phyloP scores from a whole-genome alignment of 495 filamentous ascomycete genomes.

The Amorphotheca resinae region DNA sequence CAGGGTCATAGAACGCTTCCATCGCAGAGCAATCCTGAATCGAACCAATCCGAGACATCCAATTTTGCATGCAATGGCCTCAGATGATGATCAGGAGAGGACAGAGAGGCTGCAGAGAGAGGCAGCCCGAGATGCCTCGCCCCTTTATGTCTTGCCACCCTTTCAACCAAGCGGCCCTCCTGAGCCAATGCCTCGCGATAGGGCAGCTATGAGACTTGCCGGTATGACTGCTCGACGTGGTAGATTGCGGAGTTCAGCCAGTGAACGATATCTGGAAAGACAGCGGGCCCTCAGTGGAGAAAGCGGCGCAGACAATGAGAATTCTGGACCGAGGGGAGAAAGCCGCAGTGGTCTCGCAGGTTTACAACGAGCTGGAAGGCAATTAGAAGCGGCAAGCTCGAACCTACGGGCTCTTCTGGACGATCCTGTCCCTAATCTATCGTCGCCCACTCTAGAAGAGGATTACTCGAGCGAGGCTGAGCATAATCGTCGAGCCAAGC shows the following conservation, averaged over 20 bases:
- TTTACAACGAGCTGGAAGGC: constrained; percentile 17
- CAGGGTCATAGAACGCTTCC: constrained; percentile 32
- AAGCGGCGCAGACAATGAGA: background rate
- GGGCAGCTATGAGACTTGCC: constrained; percentile 5
- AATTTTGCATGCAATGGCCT: constrained; percentile 4
- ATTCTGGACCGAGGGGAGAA: background rate
- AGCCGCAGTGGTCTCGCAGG: constrained; percentile 7
- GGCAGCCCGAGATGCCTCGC: constrained; percentile 3
- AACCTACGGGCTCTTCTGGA: constrained; percentile 36
- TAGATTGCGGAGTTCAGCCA: constrained; percentile 22
- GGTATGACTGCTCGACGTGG: constrained; percentile 8
- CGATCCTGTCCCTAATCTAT: constrained; percentile 27
- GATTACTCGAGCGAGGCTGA: constrained; percentile 27
- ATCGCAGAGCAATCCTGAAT: constrained; percentile 9
- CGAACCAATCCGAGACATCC: background rate
- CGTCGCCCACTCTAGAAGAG: constrained; percentile 28
- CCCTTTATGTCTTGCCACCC: constrained; percentile 13
- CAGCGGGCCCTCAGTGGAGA: constrained; percentile 16
- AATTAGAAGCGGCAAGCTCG: constrained; percentile 31
- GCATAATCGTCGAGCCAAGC: constrained; percentile 42
- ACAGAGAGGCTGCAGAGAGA: constrained; percentile 1
- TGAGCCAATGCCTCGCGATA: background rate
- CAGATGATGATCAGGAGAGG: constrained; percentile 9
- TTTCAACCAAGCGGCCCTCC: constrained; percentile 5
- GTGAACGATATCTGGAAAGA: constrained; percentile 24